Base-by-base conservation (phyloP, 2,329 filamentous ascomycete species). In the Tolypocladium ovalisporum region DNA sequence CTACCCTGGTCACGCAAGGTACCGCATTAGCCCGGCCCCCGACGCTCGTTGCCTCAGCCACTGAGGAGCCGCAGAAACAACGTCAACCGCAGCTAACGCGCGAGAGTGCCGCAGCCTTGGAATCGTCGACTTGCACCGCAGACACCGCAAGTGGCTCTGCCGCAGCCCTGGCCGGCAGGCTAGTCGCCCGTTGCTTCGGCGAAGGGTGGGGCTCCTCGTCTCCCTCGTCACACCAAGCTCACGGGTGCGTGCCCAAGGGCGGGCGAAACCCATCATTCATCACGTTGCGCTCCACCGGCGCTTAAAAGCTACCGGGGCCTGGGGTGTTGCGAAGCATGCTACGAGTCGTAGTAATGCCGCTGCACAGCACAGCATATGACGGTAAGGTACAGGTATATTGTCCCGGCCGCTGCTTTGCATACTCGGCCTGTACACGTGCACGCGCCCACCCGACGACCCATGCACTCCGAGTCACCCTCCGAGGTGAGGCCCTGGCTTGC, bases 111-210 rank as follows among this genome's bases (percentile, higher is more conserved):
- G n/a, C n/a, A n/a, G n/a, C n/a, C n/a, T n/a, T n/a, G n/a, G n/a
- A n/a, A n/a, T n/a, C n/a, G n/a, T 29, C 19, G 13, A 9, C 10
- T 15, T 27, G 42, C 42, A 27, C 42, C 42, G 4, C 24, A 5
- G 24, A 17, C 24, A 47, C 24, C 24, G 13, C 44, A 47, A 47
- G 42, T 27, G 42, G 42, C 42, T 47, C 44, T 32, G 44, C 8
- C 15, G 27, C 27, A 4, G 24, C 44, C 44, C 44, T 51, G 47
- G 29, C 17, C 52, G 19, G 39, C 29, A 22, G 27, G 52, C 52
- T 47, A 29, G 55, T 12, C 56, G 52, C 37, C n/a, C 19, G 57
- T 58, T 58, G 57, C 57, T 58, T 54, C 52, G 56, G 57, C 57
- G 54, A 58, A 58, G 57, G 52, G 57, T 54, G 57, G 57, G 52